Conservation (phyloP, 495 filamentous ascomycete species). For the Parathielavia appendiculata region DNA sequence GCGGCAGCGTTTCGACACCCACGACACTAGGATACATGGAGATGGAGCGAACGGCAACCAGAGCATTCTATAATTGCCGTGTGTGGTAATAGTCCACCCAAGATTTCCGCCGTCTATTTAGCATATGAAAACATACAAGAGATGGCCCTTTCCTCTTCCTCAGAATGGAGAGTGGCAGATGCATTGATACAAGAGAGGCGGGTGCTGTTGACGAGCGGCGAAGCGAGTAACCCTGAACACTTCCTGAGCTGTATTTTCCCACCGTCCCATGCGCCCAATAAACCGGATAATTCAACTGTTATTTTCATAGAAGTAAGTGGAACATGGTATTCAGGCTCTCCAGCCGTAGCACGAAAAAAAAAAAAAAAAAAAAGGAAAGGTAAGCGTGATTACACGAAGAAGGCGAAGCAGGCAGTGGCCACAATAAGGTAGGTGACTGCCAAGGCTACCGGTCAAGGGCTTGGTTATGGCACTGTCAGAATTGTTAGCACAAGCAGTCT, state of each 20-base stretch:
- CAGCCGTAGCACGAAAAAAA: neutral
- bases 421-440: neutral
- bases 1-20: too few species aligned
- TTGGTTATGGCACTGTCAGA: constrained; percentile 38
- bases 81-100: too few species aligned
- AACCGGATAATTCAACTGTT: neutral
- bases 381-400: too few species aligned
- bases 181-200: neutral
- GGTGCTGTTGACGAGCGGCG: neutral
- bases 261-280: neutral
- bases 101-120: neutral
- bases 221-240: neutral
- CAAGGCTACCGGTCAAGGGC: constrained; percentile 34
- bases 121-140: neutral
- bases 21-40: too few species aligned
- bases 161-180: neutral
- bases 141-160: neutral
- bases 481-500: neutral
- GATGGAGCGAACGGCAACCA: too few species aligned
- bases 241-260: neutral
- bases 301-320: neutral
- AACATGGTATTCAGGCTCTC: neutral
- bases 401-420: neutral
- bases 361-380: neutral
- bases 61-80: too few species aligned